Evolutionary conservation across 257 asterid genomes (phyloP), one percentile per base, ranked within the genome.

Genomic region (Vinca minor): DNA sequence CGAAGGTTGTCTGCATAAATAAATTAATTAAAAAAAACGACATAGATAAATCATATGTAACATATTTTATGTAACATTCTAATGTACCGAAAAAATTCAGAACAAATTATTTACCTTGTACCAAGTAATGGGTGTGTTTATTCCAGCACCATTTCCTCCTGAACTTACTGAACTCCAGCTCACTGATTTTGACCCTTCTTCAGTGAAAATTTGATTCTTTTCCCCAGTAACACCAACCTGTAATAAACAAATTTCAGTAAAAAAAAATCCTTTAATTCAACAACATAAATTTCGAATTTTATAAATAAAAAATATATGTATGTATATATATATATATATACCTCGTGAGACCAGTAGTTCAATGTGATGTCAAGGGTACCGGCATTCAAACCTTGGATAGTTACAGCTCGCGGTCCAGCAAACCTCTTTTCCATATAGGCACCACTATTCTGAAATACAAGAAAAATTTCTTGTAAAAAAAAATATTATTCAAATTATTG

Each of bases 371-470:
- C 99, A 28, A 93, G 86, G 44, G 88, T 93, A 61, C 99, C 99
- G 31, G 92, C 60, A 95, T 89, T 87, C 64, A 89, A 69, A 17
- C 99, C 99, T 63, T 85, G 91, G 42, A 93, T 59, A 8, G 84
- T 75, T 52, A 93, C 62, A 10, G 75, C 87, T 82, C 80, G 68
- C 0, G 96, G 95, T 60, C 99, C 99, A 1, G 97, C 96, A 70
- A 80, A 89, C 67, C 99, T 79, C 83, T 52, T 93, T 76, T 93
- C 98, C 98, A 93, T 93, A 73, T 73, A 87, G 14, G 96, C 98
- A 63, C 99, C 99, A 48, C 99, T 93, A 69, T 93, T 93, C 98
- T 92, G 56, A 20, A 77, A 8, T 63, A 29, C 8, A 10, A 4
- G 38, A 47, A 62, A 62, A 3, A 42, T 11, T 42, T 42, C 47